Conservation (phyloP, 352 stramenopile genomes). For the Pythium phragmitis region DNA sequence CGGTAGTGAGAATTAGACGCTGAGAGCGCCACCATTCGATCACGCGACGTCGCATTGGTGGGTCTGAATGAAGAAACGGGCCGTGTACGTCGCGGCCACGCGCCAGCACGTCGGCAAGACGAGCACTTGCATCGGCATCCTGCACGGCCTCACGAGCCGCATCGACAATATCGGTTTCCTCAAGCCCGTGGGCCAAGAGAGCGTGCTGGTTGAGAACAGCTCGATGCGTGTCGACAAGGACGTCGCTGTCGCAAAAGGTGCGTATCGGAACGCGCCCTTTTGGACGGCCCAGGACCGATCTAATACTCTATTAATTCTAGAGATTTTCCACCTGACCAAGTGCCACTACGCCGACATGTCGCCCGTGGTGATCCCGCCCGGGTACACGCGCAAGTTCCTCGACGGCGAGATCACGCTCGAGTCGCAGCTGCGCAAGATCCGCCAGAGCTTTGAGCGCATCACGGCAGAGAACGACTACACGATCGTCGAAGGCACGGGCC, state of each 20-base stretch:
- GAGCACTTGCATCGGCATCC: slow-evolving; percentile 92
- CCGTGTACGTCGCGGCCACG: slow-evolving; percentile 86
- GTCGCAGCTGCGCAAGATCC: slow-evolving; percentile 67
- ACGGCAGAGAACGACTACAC: slow-evolving; percentile 71
- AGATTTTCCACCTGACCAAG: slow-evolving; percentile 93
- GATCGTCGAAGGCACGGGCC: slow-evolving; percentile 83
- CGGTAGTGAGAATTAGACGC: neutral
- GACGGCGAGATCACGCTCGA: slow-evolving; percentile 90
- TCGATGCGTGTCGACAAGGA: slow-evolving; percentile 90
- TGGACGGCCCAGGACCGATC: slow-evolving; percentile 13
- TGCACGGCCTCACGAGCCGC: slow-evolving; percentile 91
- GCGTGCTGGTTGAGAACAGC: slow-evolving; percentile 63
- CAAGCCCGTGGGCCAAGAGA: slow-evolving; percentile 95
- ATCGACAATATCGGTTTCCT: slow-evolving; percentile 91
- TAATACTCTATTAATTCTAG: slow-evolving; percentile 33
- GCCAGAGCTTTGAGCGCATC: slow-evolving; percentile 67
- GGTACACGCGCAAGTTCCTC: slow-evolving; percentile 96
- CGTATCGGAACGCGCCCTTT: slow-evolving; percentile 19
- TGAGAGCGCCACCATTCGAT: neutral
- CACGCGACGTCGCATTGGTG: neutral
- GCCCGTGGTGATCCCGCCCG: slow-evolving; percentile 93
- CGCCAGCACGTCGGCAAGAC: slow-evolving; percentile 91
- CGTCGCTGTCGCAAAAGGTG: slow-evolving; percentile 88
- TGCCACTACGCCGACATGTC: slow-evolving; percentile 95
- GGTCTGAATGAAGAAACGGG: slow-evolving; percentile 36